A percentile compares a stretch with the other conserved stretches of the same genome.
Evolutionary conservation across 2,329 filamentous ascomycete genomes (phyloP).

Genomic region (Thelonectria rubi): DNA sequence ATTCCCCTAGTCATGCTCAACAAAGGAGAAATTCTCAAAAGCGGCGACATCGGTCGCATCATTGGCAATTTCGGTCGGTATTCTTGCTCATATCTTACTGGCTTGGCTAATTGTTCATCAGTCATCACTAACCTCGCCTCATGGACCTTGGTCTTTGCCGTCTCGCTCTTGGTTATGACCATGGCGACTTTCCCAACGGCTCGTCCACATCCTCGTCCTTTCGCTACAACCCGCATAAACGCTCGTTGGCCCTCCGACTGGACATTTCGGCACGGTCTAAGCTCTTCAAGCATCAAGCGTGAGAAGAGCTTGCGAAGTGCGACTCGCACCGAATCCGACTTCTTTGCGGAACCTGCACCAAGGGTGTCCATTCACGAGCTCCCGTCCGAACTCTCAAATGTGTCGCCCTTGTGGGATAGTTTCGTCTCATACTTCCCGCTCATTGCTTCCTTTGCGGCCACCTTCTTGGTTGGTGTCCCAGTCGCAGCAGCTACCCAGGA

Average conservation of each 20-base stretch:
- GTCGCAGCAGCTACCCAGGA: constrained; percentile 47
- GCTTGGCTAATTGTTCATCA: constrained; percentile 33
- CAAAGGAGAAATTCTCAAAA: constrained; percentile 44
- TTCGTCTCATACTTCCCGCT: constrained; percentile 43
- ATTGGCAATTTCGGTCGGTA: constrained; percentile 55
- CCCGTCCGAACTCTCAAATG: background rate
- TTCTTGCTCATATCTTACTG: background rate
- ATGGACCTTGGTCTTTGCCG: constrained; percentile 46
- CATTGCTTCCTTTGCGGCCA: constrained; percentile 41
- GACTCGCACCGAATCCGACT: constrained; percentile 4
- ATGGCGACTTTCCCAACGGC: constrained; percentile 14
- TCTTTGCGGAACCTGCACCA: constrained; percentile 11
- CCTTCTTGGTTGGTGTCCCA: constrained; percentile 53
- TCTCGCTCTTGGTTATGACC: constrained; percentile 37
- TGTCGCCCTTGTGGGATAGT: constrained; percentile 24
- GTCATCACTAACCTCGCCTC: constrained; percentile 49
- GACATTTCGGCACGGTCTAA: constrained; percentile 22
- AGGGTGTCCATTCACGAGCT: constrained; percentile 21
- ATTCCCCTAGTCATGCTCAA: constrained; percentile 60
- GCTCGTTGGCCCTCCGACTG: constrained; percentile 36
- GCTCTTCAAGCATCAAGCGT: background rate
- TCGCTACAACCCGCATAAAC: constrained; percentile 21
- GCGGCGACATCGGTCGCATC: constrained; percentile 52
- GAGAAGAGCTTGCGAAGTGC: constrained; percentile 17
- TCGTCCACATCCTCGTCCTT: constrained; percentile 19